Conservation (phyloP, 2,329 filamentous ascomycete species). For the Calonectria pseudoturangicola region DNA sequence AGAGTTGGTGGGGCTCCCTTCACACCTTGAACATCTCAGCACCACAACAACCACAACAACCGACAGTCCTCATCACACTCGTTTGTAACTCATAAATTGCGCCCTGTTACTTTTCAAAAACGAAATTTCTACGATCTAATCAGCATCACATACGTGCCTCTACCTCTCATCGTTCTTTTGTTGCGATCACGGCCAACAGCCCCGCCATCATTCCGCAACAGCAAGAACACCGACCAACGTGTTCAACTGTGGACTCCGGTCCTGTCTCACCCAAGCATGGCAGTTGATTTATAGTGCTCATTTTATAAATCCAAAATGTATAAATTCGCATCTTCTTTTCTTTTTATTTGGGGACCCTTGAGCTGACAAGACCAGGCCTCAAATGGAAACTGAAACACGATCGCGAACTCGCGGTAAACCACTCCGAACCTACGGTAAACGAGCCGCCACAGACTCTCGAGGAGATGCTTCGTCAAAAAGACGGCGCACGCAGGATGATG, state of each 20-base stretch:
- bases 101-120: neutral
- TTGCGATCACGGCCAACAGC: neutral
- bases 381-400: constrained; percentile 50
- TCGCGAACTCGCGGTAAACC: constrained; percentile 58
- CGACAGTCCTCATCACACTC: neutral
- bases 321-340: accelerated
- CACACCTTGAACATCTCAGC: neutral
- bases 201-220: neutral
- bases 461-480: constrained; percentile 56
- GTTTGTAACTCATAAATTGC: neutral
- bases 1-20: constrained; percentile 33
- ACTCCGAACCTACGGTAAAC: constrained; percentile 64
- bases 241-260: constrained; percentile 39
- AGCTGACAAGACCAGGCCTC: constrained; percentile 55
- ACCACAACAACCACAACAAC: constrained; percentile 5
- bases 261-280: constrained; percentile 39
- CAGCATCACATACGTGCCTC: no score
- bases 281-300: constrained; percentile 8
- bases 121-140: no score
- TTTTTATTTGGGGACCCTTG: neutral
- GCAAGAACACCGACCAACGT: neutral
- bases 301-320: constrained; percentile 31
- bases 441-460: constrained; percentile 51
- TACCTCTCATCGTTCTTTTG: no score
- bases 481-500: constrained; percentile 39